Evolutionary conservation across 164 flowering plant species (phyloP).

Genomic region (Chimonanthus salicifolius): DNA sequence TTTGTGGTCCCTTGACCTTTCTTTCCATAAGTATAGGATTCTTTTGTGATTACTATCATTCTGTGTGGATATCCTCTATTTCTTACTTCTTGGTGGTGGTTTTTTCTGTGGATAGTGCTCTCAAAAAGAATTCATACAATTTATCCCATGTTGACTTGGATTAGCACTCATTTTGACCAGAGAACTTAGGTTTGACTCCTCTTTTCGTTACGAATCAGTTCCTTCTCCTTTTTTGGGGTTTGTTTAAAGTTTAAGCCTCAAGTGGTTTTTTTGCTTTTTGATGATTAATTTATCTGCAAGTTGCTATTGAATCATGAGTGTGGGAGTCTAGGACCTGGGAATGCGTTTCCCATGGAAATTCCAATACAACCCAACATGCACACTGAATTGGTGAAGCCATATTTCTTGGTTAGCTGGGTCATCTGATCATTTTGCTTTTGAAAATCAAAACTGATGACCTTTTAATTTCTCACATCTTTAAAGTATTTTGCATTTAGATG

Average conservation of each 20-base stretch:
- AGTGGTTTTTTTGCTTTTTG: too few species aligned
- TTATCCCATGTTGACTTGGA: background rate
- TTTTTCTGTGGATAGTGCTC: background rate
- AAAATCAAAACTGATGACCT: too few species aligned
- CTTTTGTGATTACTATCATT: too few species aligned
- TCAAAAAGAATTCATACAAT: background rate
- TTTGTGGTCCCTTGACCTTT: background rate
- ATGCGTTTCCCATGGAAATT: too few species aligned
- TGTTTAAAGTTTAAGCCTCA: background rate
- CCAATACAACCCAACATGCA: too few species aligned
- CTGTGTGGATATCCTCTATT: background rate
- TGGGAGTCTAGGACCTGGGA: background rate
- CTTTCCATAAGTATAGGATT: background rate
- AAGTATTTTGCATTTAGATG: too few species aligned
- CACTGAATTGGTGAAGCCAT: too few species aligned
- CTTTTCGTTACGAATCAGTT: background rate
- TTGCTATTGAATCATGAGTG: background rate
- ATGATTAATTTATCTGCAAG: background rate
- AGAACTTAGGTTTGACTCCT: background rate
- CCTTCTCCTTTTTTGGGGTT: background rate
- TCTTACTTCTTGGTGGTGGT: background rate
- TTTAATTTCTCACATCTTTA: too few species aligned
- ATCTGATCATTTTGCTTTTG: too few species aligned
- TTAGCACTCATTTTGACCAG: background rate
- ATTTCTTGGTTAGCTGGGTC: too few species aligned